Evolutionary conservation across 2,329 filamentous ascomycete species (phyloP).

Genomic region (Thelonectria rubi): DNA sequence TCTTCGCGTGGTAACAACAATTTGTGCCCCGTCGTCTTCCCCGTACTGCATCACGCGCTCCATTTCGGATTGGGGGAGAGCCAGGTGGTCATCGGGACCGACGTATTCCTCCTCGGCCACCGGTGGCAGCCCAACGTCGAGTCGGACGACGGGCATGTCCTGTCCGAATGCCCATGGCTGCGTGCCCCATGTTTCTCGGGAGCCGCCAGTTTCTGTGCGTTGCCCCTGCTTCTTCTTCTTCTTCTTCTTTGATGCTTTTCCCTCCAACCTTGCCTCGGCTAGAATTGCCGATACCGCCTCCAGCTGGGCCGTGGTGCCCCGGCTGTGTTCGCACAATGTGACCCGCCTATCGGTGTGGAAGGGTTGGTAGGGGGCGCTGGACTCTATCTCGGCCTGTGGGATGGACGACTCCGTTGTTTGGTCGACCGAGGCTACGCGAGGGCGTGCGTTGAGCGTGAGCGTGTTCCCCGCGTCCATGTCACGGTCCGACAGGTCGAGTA

Average conservation of each 20-base stretch:
- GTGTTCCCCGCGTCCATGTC: slow-evolving; percentile 65
- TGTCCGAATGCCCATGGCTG: slow-evolving; percentile 69
- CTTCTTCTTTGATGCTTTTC: slow-evolving; percentile 48
- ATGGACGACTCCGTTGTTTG: slow-evolving; percentile 69
- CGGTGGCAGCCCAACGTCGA: slow-evolving; percentile 60
- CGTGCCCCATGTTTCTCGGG: slow-evolving; percentile 29
- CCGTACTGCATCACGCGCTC: slow-evolving; percentile 68
- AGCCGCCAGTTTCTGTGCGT: slow-evolving; percentile 30
- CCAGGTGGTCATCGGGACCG: slow-evolving; percentile 64
- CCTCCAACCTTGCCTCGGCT: slow-evolving; percentile 53
- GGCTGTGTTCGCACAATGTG: slow-evolving; percentile 73
- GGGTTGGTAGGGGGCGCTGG: slow-evolving; percentile 92
- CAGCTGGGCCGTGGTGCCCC: slow-evolving; percentile 45
- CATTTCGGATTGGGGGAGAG: slow-evolving; percentile 70
- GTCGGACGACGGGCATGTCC: slow-evolving; percentile 57
- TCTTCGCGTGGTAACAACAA: slow-evolving; percentile 82
- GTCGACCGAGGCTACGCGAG: slow-evolving; percentile 49
- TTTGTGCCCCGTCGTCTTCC: slow-evolving; percentile 77
- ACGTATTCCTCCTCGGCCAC: slow-evolving; percentile 63
- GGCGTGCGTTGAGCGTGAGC: slow-evolving; percentile 57
- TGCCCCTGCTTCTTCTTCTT: slow-evolving; percentile 50
- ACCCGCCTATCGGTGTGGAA: slow-evolving; percentile 93
- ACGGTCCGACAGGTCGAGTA: slow-evolving; percentile 62
- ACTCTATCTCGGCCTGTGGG: slow-evolving; percentile 88
- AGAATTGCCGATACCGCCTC: slow-evolving; percentile 53